These are phyloP conservation scores for Colletotrichum plurivorum DNA, from an alignment of 2,329 filamentous ascomycete species.

Conservation along the genomic window DNA sequence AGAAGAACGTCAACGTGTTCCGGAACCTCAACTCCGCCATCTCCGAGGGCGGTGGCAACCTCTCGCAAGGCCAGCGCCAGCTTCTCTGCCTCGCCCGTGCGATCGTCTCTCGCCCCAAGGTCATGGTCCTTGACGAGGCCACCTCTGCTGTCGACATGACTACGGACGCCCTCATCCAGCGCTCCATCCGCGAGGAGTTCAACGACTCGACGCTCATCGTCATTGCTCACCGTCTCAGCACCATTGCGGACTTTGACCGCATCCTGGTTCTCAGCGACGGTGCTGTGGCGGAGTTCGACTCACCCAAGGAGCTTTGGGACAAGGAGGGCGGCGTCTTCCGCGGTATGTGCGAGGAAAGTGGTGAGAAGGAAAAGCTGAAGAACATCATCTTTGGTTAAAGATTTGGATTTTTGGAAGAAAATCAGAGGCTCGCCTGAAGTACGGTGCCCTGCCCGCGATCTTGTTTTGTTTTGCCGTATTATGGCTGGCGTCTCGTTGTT, in stretches of 20 bases:
- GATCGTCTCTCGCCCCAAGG: constrained; percentile 79
- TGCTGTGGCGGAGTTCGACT: constrained; percentile 76
- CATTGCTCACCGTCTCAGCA: constrained; percentile 74
- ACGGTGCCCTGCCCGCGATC: not conserved
- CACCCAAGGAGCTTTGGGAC: constrained; percentile 73
- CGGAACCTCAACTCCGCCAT: constrained; percentile 73
- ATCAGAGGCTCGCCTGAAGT: not conserved
- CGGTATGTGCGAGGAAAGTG: constrained; percentile 74
- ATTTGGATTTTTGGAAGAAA: not conserved
- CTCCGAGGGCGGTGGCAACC: constrained; percentile 80
- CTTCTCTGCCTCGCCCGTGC: constrained; percentile 81
- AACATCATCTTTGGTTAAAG: constrained; percentile 56
- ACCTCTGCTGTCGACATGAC: constrained; percentile 85
- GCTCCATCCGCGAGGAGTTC: constrained; percentile 80
- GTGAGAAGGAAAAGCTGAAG: constrained; percentile 68
- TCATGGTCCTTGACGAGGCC: constrained; percentile 86
- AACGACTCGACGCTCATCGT: constrained; percentile 78
- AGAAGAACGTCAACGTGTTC: constrained; percentile 76
- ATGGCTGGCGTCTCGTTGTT: not conserved
- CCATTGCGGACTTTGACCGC: constrained; percentile 82
- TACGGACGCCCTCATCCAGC: constrained; percentile 81
- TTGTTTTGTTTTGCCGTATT: not conserved
- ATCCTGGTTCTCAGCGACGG: constrained; percentile 81
- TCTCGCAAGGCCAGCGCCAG: constrained; percentile 83
- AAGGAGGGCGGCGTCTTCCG: constrained; percentile 68